Conservation (phyloP, 2,329 filamentous ascomycete species). For the Fusarium sambucinum region DNA sequence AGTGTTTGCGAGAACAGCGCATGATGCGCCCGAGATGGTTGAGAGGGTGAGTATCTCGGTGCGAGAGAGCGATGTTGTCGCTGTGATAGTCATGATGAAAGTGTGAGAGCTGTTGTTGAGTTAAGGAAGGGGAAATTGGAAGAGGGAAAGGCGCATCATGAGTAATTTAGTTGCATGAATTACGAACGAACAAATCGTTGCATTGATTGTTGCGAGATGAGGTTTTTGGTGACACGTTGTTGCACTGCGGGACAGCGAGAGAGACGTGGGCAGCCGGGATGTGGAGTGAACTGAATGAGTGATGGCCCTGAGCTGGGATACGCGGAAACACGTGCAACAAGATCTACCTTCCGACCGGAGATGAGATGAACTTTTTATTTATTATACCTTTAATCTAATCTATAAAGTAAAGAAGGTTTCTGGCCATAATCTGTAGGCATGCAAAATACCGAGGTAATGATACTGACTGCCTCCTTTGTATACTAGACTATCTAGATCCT, state of each 20-base stretch:
- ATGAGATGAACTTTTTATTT: not conserved
- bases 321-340: slow-evolving; percentile 44
- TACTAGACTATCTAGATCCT: not conserved
- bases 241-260: slow-evolving; percentile 26
- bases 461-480: not conserved
- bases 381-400: not conserved
- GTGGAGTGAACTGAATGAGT: slow-evolving; percentile 22
- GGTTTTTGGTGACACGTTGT: slow-evolving; percentile 44
- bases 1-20: slow-evolving; percentile 82
- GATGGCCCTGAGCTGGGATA: slow-evolving; percentile 1
- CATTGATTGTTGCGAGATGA: slow-evolving; percentile 8
- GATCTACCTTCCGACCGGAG: not conserved
- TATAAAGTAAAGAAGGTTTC: not conserved
- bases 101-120: slow-evolving; percentile 14
- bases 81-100: slow-evolving; percentile 48
- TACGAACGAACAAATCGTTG: not conserved
- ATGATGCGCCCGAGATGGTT: slow-evolving; percentile 74
- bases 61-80: slow-evolving; percentile 59
- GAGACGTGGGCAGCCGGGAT: slow-evolving; percentile 9
- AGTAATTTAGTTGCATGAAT: not conserved
- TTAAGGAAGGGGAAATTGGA: not conserved
- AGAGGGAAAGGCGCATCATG: slow-evolving; percentile 35
- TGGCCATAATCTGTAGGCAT: not conserved
- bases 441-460: not conserved
- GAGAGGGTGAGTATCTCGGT: slow-evolving; percentile 68